phyloP scores from a whole-genome alignment of 2,329 filamentous ascomycete species.

The Epichloe sp. region DNA sequence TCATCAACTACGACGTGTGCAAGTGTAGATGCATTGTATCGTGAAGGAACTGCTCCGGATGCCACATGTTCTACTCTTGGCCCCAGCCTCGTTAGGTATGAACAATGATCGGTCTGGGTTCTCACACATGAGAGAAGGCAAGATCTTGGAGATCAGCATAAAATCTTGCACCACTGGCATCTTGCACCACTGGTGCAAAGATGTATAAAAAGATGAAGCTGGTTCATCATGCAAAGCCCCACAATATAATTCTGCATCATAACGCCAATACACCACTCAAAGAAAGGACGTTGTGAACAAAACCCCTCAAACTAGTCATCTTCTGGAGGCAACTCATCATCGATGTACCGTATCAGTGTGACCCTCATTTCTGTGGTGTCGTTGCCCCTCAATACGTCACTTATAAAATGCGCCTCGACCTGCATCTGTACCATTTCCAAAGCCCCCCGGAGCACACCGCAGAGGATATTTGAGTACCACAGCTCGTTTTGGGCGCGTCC shows the following conservation, averaged over 20 bases:
- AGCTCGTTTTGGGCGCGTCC: conserved; percentile 90
- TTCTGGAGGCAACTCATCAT: conserved; percentile 93
- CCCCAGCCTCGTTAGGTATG: too few species aligned
- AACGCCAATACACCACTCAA: not conserved
- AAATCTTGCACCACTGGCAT: too few species aligned
- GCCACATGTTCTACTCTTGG: too few species aligned
- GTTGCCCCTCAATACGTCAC: conserved; percentile 81
- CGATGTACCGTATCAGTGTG: conserved; percentile 82
- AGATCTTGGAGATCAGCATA: too few species aligned
- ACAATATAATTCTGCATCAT: too few species aligned
- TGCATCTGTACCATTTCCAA: conserved; percentile 99
- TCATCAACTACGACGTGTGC: not conserved
- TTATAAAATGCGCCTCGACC: conserved; percentile 92
- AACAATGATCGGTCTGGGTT: too few species aligned
- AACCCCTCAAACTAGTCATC: conserved; percentile 53
- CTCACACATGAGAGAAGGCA: too few species aligned
- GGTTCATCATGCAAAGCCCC: too few species aligned
- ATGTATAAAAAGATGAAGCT: too few species aligned
- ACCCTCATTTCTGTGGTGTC: conserved; percentile 97
- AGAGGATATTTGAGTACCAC: conserved; percentile 97
- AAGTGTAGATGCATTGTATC: not conserved
- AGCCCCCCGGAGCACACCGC: conserved; percentile 79
- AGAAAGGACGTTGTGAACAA: not conserved
- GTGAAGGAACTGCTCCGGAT: not conserved
- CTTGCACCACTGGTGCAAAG: too few species aligned